These are phyloP conservation scores for Scutellaria baicalensis DNA, from an alignment of 257 asterid species.

Conservation along the genomic window DNA sequence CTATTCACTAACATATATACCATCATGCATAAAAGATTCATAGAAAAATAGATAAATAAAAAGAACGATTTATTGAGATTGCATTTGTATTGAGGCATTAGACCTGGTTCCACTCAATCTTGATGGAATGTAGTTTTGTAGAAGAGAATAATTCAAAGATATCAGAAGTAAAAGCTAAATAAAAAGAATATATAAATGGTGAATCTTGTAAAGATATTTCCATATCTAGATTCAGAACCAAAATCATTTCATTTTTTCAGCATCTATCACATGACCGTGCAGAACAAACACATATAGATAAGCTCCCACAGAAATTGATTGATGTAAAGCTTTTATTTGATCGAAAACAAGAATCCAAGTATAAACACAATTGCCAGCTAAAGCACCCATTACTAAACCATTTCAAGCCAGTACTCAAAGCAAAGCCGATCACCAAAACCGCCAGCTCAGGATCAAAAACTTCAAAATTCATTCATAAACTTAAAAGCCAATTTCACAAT, in stretches of 20 bases:
- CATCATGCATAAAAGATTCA: not conserved
- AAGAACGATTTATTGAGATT: not conserved
- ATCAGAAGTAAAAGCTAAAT: not conserved
- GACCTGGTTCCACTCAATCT: not conserved
- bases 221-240: not conserved
- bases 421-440: not conserved
- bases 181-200: no score
- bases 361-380: not conserved
- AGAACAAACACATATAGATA: not conserved
- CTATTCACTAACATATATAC: not conserved
- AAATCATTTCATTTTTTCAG: no score
- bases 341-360: not conserved
- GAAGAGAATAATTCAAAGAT: not conserved
- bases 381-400: not conserved
- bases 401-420: not conserved
- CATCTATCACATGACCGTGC: not conserved
- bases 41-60: no score
- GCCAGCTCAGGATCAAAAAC: not conserved
- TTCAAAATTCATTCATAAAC: constrained; percentile 9
- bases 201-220: not conserved
- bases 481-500: not conserved
- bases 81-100: not conserved
- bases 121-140: not conserved
- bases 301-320: not conserved
- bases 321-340: no score